Conservation (phyloP, 371 early-diverging fungal species). For the Haplosporangium sp. region DNA sequence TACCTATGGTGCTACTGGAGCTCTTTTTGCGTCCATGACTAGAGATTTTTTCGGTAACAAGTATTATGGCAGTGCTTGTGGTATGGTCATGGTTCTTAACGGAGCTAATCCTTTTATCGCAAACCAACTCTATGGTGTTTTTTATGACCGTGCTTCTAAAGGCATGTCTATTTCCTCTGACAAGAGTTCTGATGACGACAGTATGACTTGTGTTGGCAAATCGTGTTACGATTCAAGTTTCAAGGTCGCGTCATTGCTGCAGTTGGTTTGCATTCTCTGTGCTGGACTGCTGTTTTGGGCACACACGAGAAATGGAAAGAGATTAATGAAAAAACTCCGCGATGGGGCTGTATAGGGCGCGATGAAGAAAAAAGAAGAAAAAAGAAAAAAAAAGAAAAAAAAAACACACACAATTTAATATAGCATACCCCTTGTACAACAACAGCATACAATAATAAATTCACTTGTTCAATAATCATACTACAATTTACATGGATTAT, state of each 20-base stretch:
- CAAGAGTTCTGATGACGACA: conserved; percentile 3
- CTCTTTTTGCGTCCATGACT: conserved; percentile 52
- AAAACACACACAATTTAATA: not conserved
- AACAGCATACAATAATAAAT: not conserved
- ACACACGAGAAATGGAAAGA: conserved; percentile 47
- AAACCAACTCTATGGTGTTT: conserved; percentile 48
- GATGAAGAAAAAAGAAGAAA: not conserved
- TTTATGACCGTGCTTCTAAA: conserved; percentile 40
- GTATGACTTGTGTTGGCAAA: conserved; percentile 29
- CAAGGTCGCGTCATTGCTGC: conserved; percentile 39
- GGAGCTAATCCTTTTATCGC: conserved; percentile 51
- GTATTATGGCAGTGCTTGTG: conserved; percentile 48
- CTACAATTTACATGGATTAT: too few species aligned
- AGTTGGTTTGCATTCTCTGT: conserved; percentile 34
- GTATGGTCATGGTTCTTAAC: conserved; percentile 53
- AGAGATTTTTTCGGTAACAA: conserved; percentile 50
- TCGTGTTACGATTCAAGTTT: conserved; percentile 42
- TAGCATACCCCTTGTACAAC: not conserved
- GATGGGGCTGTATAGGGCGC: conserved; percentile 7
- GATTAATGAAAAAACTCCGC: conserved; percentile 16
- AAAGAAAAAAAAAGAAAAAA: conserved; percentile 5
- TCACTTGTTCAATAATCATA: not conserved
- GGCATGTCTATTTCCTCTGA: conserved; percentile 24
- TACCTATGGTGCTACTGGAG: conserved; percentile 54
- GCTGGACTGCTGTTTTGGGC: conserved; percentile 49